A percentile compares a stretch with the other conserved stretches of the same genome.
Conservation (phyloP, 495 filamentous ascomycete genomes). For the Symbiotaphrina buchneri region DNA sequence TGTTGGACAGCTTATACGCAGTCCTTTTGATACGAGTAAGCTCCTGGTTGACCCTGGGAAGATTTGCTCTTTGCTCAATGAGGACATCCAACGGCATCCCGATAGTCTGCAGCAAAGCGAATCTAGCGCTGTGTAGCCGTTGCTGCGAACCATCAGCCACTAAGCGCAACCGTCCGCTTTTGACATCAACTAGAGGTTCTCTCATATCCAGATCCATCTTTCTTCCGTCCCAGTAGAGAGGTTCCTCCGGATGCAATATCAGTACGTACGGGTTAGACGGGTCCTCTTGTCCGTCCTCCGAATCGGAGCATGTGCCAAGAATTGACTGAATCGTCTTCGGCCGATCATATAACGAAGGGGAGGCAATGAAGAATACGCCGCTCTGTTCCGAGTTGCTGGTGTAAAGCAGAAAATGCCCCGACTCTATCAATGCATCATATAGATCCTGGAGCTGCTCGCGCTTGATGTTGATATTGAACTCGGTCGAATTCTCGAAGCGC, state of each 20-base stretch:
- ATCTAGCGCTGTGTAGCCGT: conserved; percentile 54
- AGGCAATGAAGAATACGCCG: conserved; percentile 67
- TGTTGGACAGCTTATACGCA: conserved; percentile 90
- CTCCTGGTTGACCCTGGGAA: conserved; percentile 75
- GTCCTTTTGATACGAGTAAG: conserved; percentile 91
- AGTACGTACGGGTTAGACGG: conserved; percentile 57
- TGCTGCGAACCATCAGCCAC: conserved; percentile 73
- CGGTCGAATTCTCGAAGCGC: conserved; percentile 86
- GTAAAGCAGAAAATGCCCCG: conserved; percentile 70
- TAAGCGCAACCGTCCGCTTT: conserved; percentile 66
- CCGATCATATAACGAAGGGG: conserved; percentile 49
- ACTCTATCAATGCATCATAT: conserved; percentile 58
- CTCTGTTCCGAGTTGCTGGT: conserved; percentile 40
- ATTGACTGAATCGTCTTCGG: conserved; percentile 64
- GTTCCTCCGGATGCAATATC: conserved; percentile 60
- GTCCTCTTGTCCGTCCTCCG: conserved; percentile 47
- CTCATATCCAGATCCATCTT: conserved; percentile 44
- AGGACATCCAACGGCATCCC: conserved; percentile 68
- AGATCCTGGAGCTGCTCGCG: conserved; percentile 36
- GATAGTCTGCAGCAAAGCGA: conserved; percentile 49
- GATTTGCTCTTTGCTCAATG: conserved; percentile 78
- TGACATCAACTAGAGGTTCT: conserved; percentile 65
- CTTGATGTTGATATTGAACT: conserved; percentile 62
- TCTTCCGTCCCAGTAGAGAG: conserved; percentile 64
- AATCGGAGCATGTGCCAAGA: conserved; percentile 70